phyloP scores from a whole-genome alignment of 2,329 filamentous ascomycete species.

The Chaetomium strumarium region DNA sequence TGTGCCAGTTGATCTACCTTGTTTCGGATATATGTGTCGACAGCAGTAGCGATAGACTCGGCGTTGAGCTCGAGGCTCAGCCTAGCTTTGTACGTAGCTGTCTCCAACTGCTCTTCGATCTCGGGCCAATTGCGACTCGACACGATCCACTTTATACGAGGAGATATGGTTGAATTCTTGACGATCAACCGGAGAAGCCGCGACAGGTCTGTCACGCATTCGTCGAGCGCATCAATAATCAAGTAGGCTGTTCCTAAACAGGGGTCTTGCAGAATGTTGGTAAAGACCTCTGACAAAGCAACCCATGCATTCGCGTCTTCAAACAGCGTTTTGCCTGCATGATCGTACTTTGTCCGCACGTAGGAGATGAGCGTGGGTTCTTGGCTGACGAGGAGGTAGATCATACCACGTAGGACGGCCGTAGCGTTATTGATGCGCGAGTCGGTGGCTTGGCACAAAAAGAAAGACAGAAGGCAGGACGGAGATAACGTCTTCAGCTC shows the following conservation, averaged over 20 bases:
- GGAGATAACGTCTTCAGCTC: slow-evolving; percentile 21
- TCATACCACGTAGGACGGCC: slow-evolving; percentile 30
- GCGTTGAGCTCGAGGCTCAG: slow-evolving; percentile 36
- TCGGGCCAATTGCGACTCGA: slow-evolving; percentile 37
- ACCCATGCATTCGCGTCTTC: slow-evolving; percentile 34
- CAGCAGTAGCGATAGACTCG: slow-evolving; percentile 27
- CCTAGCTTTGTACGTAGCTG: slow-evolving; percentile 19
- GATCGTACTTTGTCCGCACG: slow-evolving; percentile 24
- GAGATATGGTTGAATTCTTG: slow-evolving; percentile 20
- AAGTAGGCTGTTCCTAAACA: slow-evolving; percentile 31
- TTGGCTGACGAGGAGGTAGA: slow-evolving; percentile 28
- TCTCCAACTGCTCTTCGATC: slow-evolving; percentile 31
- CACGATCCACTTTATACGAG: slow-evolving; percentile 36
- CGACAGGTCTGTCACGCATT: slow-evolving; percentile 32
- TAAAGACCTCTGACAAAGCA: slow-evolving; percentile 35
- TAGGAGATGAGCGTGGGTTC: slow-evolving; percentile 31
- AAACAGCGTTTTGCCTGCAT: slow-evolving; percentile 25
- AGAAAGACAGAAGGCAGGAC: slow-evolving; percentile 11
- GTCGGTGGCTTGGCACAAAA: slow-evolving; percentile 30
- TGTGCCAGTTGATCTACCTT: slow-evolving; percentile 29
- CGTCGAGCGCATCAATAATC: slow-evolving; percentile 44
- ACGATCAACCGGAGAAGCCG: slow-evolving; percentile 34
- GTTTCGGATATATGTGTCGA: slow-evolving; percentile 33
- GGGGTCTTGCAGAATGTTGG: slow-evolving; percentile 34
- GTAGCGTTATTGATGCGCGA: slow-evolving; percentile 27